Percentiles rank a stretch among this genome's conserved stretches.
Evolutionary conservation across 2,329 filamentous ascomycete genomes (phyloP).

Genomic region (Amesomyces nigricolor): DNA sequence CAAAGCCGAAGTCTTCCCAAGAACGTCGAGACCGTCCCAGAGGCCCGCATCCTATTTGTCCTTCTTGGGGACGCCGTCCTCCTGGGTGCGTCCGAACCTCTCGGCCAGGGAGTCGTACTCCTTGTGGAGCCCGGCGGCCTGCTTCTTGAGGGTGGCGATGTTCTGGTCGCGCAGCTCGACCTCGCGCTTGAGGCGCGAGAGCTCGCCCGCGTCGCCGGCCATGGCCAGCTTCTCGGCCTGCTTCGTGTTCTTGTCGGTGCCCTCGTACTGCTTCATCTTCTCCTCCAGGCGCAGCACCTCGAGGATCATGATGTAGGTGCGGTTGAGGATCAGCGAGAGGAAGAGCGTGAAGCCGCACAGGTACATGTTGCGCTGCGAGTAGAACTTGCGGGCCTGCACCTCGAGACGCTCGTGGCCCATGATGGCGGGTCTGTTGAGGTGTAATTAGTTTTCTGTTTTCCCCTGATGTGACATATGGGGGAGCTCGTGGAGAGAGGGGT

Average conservation of each 20-base stretch:
- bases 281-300: constrained; percentile 89
- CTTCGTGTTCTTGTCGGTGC: constrained; percentile 54
- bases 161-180: constrained; percentile 76
- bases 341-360: constrained; percentile 99
- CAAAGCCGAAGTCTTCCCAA: not conserved
- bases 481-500: no score
- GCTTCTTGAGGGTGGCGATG: constrained; percentile 85
- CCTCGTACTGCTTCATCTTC: constrained; percentile 78
- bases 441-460: constrained; percentile 22
- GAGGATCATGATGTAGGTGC: constrained; percentile 96
- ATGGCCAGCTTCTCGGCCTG: constrained; percentile 65
- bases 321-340: constrained; percentile 97
- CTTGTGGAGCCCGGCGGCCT: constrained; percentile 72
- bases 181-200: constrained; percentile 63
- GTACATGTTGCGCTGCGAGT: constrained; percentile 99
- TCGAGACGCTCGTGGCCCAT: constrained; percentile 94
- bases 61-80: constrained; percentile 53
- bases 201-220: constrained; percentile 69
- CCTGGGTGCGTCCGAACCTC: constrained; percentile 60
- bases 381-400: constrained; percentile 99
- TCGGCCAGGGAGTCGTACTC: constrained; percentile 86
- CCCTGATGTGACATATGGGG: no score
- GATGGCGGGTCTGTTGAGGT: constrained; percentile 51
- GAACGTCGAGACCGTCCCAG: constrained; percentile 9
- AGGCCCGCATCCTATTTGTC: constrained; percentile 37